Conservation (phyloP, 2,329 filamentous ascomycete species). For the Parastagonospora avenae region DNA sequence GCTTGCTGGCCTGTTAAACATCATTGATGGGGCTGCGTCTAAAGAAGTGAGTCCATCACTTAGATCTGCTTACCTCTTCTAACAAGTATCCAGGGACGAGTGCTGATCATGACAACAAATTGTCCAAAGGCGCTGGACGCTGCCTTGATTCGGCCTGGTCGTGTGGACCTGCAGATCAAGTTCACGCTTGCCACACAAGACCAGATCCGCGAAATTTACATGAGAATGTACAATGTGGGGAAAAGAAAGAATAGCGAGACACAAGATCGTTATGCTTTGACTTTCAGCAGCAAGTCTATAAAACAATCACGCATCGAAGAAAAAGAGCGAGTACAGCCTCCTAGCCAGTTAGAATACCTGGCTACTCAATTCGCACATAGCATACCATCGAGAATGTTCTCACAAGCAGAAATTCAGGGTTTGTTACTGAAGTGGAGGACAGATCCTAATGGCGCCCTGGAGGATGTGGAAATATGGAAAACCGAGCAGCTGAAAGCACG, state of each 20-base stretch:
- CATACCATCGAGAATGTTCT: constrained; percentile 9
- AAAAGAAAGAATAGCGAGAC: too few relatives aligned
- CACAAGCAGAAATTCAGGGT: constrained; percentile 19
- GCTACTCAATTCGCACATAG: constrained; percentile 10
- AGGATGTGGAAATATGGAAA: too few relatives aligned
- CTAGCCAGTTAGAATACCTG: not conserved
- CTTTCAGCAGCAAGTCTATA: too few relatives aligned
- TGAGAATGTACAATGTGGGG: constrained; percentile 32
- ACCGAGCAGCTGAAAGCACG: too few relatives aligned
- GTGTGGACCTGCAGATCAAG: constrained; percentile 57
- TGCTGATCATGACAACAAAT: constrained; percentile 39
- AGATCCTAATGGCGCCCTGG: constrained; percentile 9
- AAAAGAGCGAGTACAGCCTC: too few relatives aligned
- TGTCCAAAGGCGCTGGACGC: constrained; percentile 43
- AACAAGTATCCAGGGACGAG: constrained; percentile 1
- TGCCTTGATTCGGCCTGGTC: constrained; percentile 66
- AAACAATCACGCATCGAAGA: too few relatives aligned
- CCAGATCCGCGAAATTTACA: constrained; percentile 18
- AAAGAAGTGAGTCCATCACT: constrained; percentile 67
- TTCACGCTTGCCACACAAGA: constrained; percentile 20
- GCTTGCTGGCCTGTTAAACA: constrained; percentile 79
- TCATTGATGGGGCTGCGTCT: constrained; percentile 80
- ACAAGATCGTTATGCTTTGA: too few relatives aligned
- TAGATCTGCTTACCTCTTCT: too few relatives aligned
- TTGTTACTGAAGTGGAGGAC: constrained; percentile 13